Evolutionary conservation across 2,329 filamentous ascomycete species (phyloP), one percentile per base, ranked within the genome.

Genomic region (Diaporthe batatas): DNA sequence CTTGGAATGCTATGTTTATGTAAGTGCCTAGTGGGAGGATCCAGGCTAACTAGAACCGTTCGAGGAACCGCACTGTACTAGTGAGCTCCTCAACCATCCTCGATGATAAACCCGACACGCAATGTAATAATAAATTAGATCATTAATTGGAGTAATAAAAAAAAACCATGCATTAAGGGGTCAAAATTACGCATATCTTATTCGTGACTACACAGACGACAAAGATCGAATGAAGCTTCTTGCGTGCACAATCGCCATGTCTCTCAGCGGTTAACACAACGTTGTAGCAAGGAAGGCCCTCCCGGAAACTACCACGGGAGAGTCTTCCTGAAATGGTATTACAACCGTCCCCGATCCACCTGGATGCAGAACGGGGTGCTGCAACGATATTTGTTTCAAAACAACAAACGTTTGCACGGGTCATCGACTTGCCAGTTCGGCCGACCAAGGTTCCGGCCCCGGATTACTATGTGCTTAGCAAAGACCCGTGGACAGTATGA

Each of bases 381-480:
- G 62, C 49, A n/a, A 51, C 62, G 36, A 36, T 36, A 36, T 51
- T 36, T 5, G 62, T 51, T 51, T 65, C 62, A 65, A 65, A 65
- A 64, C 42, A 49, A 64, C 42, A 64, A 49, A 65, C 44, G 29
- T 51, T 51, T 65, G 62, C 32, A 34, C 62, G 62, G 62, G 62
- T 65, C 62, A 65, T 65, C 44, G 62, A 65, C 62, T 65, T 65
- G 44, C 44, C 62, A 65, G 49, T 8, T 21, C 62, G 62, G 62
- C 44, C 29, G 21, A 21, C 51, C 25, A n/a, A 14, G 44, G n/a
- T 36, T 65, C 62, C 62, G 62, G 18, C 21, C 21, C 44, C 25
- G 29, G 16, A 42, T 42, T 49, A 49, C 59, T 49, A n/a, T 16
- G 42, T 64, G 42, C 59, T n/a, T 23, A 47, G 25, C 25, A 36